Evolutionary conservation across 768 basidiomycete species (phyloP).

Genomic region (Cantharellus anzutake): DNA sequence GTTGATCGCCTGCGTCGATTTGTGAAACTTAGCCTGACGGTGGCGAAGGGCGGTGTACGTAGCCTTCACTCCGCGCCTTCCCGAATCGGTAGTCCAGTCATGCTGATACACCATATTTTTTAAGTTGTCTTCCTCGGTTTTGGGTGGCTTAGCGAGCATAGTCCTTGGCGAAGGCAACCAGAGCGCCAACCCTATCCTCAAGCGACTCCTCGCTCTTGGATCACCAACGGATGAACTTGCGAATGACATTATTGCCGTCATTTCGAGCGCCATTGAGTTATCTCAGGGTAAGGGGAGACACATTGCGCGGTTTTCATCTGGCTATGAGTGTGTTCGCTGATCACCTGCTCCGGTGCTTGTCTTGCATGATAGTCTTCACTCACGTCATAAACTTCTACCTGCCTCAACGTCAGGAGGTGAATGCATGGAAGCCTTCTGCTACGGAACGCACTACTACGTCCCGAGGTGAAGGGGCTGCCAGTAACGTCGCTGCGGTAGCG

Average conservation of each 20-base stretch:
- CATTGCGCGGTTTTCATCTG: neutral
- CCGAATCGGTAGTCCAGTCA: neutral
- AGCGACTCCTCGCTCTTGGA: neutral
- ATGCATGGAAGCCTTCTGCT: neutral
- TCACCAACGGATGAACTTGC: neutral
- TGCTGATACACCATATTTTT: neutral
- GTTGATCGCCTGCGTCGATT: neutral
- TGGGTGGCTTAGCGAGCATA: neutral
- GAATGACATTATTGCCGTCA: neutral
- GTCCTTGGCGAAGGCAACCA: neutral
- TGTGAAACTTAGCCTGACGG: neutral
- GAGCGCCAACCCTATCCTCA: neutral
- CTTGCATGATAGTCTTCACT: neutral
- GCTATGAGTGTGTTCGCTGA: neutral
- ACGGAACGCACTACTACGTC: too few species aligned
- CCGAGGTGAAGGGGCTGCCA: neutral
- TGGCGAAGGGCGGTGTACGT: neutral
- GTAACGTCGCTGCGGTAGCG: neutral
- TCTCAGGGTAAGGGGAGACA: neutral
- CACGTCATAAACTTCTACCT: constrained; percentile 3
- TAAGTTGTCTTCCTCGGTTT: neutral
- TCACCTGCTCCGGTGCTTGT: neutral
- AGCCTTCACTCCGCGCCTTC: neutral
- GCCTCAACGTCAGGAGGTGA: neutral
- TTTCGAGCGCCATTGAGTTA: neutral